A percentile compares a stretch with the other conserved stretches of the same genome.
Conservation (phyloP, 495 filamentous ascomycete genomes). For the Penicillium fimorum region DNA sequence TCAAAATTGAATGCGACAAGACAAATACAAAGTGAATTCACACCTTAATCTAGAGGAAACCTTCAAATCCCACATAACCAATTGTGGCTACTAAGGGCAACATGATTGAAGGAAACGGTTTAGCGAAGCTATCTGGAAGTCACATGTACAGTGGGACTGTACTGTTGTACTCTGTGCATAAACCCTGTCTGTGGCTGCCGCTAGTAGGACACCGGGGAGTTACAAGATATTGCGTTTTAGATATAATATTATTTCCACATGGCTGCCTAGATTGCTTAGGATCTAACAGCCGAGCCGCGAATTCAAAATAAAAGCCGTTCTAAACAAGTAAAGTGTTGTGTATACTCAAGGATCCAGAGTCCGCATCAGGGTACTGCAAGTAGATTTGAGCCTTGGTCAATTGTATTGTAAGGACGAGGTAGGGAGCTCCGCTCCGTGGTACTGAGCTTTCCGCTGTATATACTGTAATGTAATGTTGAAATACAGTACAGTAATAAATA, state of each 20-base stretch:
- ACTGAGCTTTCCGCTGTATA: not conserved
- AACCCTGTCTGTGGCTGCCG: conserved; percentile 24
- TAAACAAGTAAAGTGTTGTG: not conserved
- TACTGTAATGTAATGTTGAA: not conserved
- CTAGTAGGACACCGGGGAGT: conserved; percentile 16
- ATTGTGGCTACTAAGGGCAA: not conserved
- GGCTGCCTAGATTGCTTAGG: not conserved
- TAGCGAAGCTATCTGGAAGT: conserved; percentile 13
- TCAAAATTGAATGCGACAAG: not conserved
- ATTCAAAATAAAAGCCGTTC: not conserved
- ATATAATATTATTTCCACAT: conserved; percentile 1
- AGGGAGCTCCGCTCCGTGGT: conserved; percentile 3
- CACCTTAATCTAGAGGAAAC: not conserved
- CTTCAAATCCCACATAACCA: not conserved
- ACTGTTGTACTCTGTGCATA: conserved; percentile 7
- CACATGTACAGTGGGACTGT: conserved; percentile 15
- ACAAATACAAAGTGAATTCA: not conserved
- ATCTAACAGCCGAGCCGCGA: not conserved
- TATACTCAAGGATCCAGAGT: too few species aligned
- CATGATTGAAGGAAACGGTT: conserved; percentile 11
- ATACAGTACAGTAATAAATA: not conserved
- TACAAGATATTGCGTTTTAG: not conserved
- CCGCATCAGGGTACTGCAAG: not conserved
- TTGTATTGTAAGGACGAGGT: conserved; percentile 1
- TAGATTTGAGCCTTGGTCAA: conserved; percentile 2